Evolutionary conservation across 1,284 basidiomycete genomes (phyloP).

Genomic region (Flammula alnicola): DNA sequence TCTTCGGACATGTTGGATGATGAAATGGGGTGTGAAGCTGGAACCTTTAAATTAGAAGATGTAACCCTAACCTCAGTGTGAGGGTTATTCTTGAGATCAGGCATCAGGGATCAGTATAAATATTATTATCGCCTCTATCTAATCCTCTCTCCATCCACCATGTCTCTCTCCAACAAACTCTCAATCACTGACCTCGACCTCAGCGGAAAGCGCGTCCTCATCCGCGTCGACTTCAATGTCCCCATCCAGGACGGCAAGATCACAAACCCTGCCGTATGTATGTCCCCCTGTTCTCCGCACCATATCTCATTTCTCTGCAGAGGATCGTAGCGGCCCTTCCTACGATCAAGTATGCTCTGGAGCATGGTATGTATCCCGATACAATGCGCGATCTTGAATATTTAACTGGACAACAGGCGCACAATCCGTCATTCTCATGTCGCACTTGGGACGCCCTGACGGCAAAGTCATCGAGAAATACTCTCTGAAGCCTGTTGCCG

Average conservation of each 20-base stretch:
- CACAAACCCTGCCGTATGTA: conserved; percentile 92
- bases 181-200: conserved; percentile 92
- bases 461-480: conserved; percentile 91
- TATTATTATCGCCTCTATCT: conserved; percentile 24
- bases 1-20: conserved; percentile 36
- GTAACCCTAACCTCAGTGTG: conserved; percentile 31
- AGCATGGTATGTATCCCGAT: conserved; percentile 65
- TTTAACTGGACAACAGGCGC: conserved; percentile 60
- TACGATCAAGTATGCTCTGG: conserved; percentile 93
- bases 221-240: conserved; percentile 99
- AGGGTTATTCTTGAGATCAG: conserved; percentile 3
- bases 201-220: conserved; percentile 90
- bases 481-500: conserved; percentile 88
- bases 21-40: conserved; percentile 6
- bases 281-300: conserved; percentile 14
- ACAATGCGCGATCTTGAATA: conserved; percentile 9
- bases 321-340: conserved; percentile 97
- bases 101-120: conserved; percentile 21
- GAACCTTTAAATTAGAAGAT: conserved; percentile 10
- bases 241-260: conserved; percentile 89
- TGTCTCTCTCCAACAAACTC: conserved; percentile 97
- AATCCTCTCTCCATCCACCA: conserved; percentile 46
- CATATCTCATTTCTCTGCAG: conserved; percentile 44
- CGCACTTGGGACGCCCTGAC: conserved; percentile 97
- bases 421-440: conserved; percentile 91